Evolutionary conservation across 257 asterid species (phyloP), one percentile per base, ranked within the genome.

Genomic region (Solanum chiquidenum): DNA sequence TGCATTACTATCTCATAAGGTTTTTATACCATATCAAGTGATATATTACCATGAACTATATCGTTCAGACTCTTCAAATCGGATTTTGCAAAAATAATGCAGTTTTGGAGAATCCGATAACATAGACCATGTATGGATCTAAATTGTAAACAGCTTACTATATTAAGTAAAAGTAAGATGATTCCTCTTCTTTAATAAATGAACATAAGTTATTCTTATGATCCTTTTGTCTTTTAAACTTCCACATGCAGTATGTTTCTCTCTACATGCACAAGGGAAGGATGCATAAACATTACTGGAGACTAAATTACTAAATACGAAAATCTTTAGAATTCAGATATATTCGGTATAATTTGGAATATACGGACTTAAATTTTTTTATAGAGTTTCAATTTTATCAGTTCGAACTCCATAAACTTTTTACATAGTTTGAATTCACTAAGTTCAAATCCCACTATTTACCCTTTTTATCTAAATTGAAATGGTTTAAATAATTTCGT

Each of bases 211-310:
- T 73, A 20, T 34, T 73, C 14, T 34, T 73, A 4, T 23, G 49
- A 38, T 1, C 33, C 80, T 73, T 73, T 34, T 20, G 27, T 34
- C 80, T 73, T 73, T 33, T 16, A 33, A 18, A 72, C 35, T 72
- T 72, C 10, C 13, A 5, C 9, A 69, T 27, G 42, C 44, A 72
- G 42, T 72, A 13, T 71, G 23, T 18, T 33, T 33, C n/a, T 29
- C 13, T 72, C 13, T 29, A 68, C 35, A 1, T 29, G 2, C 37
- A 12, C 9, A 0, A 64, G 72, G 3, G 27, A 25, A 66, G 34
- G 2, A 8, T 25, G 2, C 74, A 29, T 3, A 27, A 0, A 5
- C 4, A 27, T 25, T 23, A 23, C 3, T 62, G 55, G 0, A 11
- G 73, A 25, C 73, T 25, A 66, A 25, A 66, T 5, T n/a, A 64